These are phyloP conservation scores for Mycena rosella DNA, from an alignment of 768 basidiomycete species.

Conservation along the genomic window DNA sequence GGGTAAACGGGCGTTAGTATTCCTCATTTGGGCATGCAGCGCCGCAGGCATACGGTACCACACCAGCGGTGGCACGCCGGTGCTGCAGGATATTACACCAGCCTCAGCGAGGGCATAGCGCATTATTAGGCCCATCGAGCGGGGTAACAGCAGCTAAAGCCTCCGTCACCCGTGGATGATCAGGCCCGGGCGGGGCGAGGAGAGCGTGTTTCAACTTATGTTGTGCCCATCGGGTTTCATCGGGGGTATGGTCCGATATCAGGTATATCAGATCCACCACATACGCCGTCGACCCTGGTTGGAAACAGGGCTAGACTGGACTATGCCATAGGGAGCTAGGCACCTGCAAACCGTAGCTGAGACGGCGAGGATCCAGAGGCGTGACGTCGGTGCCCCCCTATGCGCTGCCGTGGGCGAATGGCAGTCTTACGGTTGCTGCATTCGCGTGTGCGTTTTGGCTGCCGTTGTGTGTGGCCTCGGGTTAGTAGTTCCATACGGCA, in stretches of 20 bases:
- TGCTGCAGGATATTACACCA: conserved; percentile 29
- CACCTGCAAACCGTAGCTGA: background rate
- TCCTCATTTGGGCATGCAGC: conserved; percentile 20
- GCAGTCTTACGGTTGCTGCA: background rate
- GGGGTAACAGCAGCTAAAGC: conserved; percentile 13
- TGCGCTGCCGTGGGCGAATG: background rate
- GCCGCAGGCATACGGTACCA: background rate
- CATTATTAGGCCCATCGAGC: conserved; percentile 10
- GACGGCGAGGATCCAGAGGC: background rate
- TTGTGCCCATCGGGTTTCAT: conserved; percentile 1
- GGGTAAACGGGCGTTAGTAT: conserved; percentile 20
- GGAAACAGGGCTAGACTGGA: background rate
- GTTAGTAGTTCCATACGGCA: conserved; percentile 12
- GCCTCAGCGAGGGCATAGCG: background rate
- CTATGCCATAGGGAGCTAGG: conserved; percentile 15
- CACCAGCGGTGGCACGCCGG: conserved; percentile 17
- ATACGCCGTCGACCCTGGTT: background rate
- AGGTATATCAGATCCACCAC: background rate
- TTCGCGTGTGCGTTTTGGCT: conserved; percentile 6
- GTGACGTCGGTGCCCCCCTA: too few species aligned
- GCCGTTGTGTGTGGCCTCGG: background rate
- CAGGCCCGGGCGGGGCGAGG: background rate
- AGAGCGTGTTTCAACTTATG: background rate
- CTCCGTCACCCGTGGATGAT: background rate
- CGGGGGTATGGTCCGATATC: conserved; percentile 9